phyloP scores from a whole-genome alignment of 257 asterid genomes.

The Penstemon barbatus region DNA sequence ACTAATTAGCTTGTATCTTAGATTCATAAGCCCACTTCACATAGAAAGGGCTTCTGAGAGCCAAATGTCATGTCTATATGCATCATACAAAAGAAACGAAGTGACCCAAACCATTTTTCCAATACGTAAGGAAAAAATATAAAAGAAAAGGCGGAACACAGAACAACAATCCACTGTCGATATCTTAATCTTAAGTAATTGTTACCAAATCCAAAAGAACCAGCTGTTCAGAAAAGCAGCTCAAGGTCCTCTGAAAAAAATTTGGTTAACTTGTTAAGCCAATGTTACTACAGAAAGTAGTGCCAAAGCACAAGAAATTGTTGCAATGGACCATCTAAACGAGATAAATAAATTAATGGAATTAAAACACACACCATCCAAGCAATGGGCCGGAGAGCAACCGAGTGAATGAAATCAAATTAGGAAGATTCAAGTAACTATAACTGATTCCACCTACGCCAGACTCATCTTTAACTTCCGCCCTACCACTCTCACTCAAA shows the following conservation, averaged over 20 bases:
- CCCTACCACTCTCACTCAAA: constrained; percentile 14
- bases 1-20: constrained; percentile 9
- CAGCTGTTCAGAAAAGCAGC: background rate
- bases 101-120: background rate
- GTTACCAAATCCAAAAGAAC: background rate
- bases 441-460: constrained; percentile 41
- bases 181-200: background rate
- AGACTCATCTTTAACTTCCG: constrained; percentile 26
- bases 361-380: constrained; percentile 59
- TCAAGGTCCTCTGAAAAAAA: background rate
- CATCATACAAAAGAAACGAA: background rate
- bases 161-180: background rate
- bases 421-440: constrained; percentile 72
- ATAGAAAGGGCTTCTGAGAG: constrained; percentile 18
- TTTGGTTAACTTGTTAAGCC: background rate
- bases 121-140: background rate
- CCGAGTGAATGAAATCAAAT: constrained; percentile 72
- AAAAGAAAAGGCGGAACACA: background rate
- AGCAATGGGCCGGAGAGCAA: constrained; percentile 88
- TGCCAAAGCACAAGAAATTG: constrained; percentile 17
- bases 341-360: background rate
- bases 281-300: no score
- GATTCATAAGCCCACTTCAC: constrained; percentile 11
- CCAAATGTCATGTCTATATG: constrained; percentile 11
- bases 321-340: background rate